Evolutionary conservation across 1,139 yeast genomes (phyloP), one percentile per base, ranked within the genome.

Genomic region (Ogataea hybrid): DNA sequence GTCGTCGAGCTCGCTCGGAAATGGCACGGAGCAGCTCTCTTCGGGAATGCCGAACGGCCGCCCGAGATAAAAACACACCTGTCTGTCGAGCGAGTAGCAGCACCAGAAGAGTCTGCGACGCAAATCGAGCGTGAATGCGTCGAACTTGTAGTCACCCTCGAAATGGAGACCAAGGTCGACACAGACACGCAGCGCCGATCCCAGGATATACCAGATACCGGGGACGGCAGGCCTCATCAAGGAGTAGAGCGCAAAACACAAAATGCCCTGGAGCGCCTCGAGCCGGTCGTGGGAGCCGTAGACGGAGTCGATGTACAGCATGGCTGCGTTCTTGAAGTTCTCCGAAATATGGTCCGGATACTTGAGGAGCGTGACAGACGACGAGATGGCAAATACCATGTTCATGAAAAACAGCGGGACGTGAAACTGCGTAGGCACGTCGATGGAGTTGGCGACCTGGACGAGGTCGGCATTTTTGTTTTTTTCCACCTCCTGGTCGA

Each of bases 171-270:
- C 96, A 47, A 89, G 63, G 61, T 88, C 96, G 20, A 88, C 86
- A 53, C 94, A 82, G 40, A 87, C 63, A 44, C 96, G 70, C 38
- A 87, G 63, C 0, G 92, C 92, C 6, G 87, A 77, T 0, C 96
- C 96, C 48, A 87, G 68, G 1, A 86, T 79, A 57, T 87, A 87
- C 97, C 97, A 89, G n/a, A 87, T 87, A 2, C 96, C 94, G 0
- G 96, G 96, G 4, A 79, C 77, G 1, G 84, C 77, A 0, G 90
- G 89, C 49, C 88, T 68, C 89, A 83, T 72, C 18, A 78, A 72
- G 2, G 95, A 80, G 57, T 84, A 89, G 5, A 81, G 59, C 0
- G 94, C 79, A 32, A 84, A 65, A 17, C 87, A 65, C 23, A 89
- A 59, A 14, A 86, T 68, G 0, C 90, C 92, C 57, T 85, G 90